A percentile compares a stretch with the other conserved stretches of the same genome.
These are phyloP conservation scores for Linnemannia hyalina DNA, from an alignment of 192 early-diverging fungal genomes.

Conservation along the genomic window DNA sequence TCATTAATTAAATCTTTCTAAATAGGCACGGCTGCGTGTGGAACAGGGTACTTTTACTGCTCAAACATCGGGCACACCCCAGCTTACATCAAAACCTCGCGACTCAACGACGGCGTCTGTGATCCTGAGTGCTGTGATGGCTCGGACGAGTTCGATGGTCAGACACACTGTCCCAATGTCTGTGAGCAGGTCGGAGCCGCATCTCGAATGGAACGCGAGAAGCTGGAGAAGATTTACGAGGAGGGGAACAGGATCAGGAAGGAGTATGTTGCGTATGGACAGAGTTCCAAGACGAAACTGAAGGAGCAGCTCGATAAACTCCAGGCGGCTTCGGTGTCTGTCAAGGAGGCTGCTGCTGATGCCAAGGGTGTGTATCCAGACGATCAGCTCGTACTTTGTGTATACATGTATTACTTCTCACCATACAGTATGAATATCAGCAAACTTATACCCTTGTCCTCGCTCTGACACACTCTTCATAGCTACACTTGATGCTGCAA, in stretches of 20 bases:
- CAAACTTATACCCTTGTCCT: not conserved
- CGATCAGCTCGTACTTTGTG: too few species aligned
- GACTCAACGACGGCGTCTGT: conserved; percentile 96
- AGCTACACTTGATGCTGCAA: conserved; percentile 20
- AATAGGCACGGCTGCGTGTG: conserved; percentile 92
- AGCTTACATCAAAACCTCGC: conserved; percentile 71
- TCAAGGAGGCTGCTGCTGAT: conserved; percentile 24
- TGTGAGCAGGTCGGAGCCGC: conserved; percentile 75
- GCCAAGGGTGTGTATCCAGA: conserved; percentile 33
- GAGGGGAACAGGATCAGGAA: conserved; percentile 41
- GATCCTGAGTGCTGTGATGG: conserved; percentile 98
- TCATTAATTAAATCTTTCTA: not conserved
- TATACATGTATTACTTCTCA: too few species aligned
- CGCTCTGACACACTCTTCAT: not conserved
- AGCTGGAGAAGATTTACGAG: conserved; percentile 9
- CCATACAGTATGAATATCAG: too few species aligned
- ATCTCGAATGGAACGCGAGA: conserved; percentile 27
- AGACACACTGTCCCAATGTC: conserved; percentile 74
- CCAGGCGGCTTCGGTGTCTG: not conserved
- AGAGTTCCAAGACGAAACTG: conserved; percentile 19
- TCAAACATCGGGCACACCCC: conserved; percentile 82
- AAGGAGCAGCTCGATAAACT: conserved; percentile 25
- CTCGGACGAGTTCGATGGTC: conserved; percentile 83
- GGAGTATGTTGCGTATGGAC: conserved; percentile 49
- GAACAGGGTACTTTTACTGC: conserved; percentile 86